Percentiles rank a stretch among this genome's conserved stretches.
Evolutionary conservation across 2,329 filamentous ascomycete genomes (phyloP).

Genomic region (Thielaviopsis cerberus): DNA sequence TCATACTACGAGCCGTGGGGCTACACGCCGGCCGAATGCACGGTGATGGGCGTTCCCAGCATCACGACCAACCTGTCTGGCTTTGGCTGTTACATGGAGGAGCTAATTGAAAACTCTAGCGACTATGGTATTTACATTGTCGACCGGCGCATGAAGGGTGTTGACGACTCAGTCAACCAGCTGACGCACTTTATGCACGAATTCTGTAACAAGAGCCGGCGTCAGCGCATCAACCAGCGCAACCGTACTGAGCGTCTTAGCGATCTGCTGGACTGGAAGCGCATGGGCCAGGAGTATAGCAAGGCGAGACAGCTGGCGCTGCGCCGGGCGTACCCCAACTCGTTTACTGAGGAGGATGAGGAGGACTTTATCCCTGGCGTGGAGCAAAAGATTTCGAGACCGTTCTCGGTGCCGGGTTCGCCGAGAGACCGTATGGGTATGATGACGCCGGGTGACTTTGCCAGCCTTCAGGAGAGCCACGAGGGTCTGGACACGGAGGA

Average conservation of each 20-base stretch:
- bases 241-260: conserved; percentile 91
- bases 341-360: conserved; percentile 69
- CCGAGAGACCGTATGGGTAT: conserved; percentile 80
- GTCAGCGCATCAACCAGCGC: conserved; percentile 95
- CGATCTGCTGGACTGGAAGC: conserved; percentile 94
- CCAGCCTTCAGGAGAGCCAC: conserved; percentile 79
- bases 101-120: conserved; percentile 90
- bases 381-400: conserved; percentile 86
- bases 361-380: conserved; percentile 82
- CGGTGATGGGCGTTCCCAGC: conserved; percentile 95
- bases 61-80: conserved; percentile 96
- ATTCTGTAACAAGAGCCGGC: conserved; percentile 78
- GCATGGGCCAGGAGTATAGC: conserved; percentile 98
- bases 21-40: conserved; percentile 94
- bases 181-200: conserved; percentile 72
- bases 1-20: conserved; percentile 99
- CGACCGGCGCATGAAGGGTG: conserved; percentile 81
- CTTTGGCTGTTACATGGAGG: conserved; percentile 99
- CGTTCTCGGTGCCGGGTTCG: conserved; percentile 83
- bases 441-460: conserved; percentile 99
- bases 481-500: conserved; percentile 92
- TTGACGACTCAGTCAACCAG: conserved; percentile 95
- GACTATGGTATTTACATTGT: conserved; percentile 99
- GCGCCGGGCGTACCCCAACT: conserved; percentile 73
- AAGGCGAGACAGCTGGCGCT: conserved; percentile 89